Percentiles rank a stretch among this genome's conserved stretches.
phyloP scores from a whole-genome alignment of 139 green algal species.

The Chlamydomonas urium region DNA sequence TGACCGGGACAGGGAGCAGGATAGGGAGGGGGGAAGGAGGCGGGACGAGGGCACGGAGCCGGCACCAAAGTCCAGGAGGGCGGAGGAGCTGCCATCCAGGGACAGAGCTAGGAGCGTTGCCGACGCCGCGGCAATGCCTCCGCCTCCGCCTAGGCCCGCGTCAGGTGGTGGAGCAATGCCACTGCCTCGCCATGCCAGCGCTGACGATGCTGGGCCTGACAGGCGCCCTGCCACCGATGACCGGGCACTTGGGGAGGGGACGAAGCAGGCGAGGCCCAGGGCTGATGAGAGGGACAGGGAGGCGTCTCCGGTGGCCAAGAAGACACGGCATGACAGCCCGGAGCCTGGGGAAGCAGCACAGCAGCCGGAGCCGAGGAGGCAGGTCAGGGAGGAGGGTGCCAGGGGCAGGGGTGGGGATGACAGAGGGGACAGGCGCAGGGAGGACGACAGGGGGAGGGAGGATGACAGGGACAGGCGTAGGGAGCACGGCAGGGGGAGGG shows the following conservation, averaged over 20 bases:
- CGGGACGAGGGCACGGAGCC: not conserved
- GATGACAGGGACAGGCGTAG: not conserved
- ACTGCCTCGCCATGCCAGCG: not conserved
- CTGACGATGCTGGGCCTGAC: not conserved
- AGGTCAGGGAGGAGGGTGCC: no score
- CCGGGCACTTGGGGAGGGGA: not conserved
- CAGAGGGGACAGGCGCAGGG: not conserved
- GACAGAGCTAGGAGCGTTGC: not conserved
- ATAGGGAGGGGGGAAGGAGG: not conserved
- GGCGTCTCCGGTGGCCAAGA: not conserved
- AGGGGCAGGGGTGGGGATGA: not conserved
- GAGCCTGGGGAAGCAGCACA: not conserved
- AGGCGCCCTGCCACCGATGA: not conserved
- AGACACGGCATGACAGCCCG: slow-evolving; percentile 7
- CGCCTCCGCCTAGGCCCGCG: not conserved
- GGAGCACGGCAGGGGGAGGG: not conserved
- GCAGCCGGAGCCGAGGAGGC: not conserved
- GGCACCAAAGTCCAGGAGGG: no score
- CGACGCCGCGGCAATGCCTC: not conserved
- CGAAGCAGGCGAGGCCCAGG: not conserved
- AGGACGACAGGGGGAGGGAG: not conserved
- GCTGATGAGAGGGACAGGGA: not conserved
- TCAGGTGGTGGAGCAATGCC: not conserved
- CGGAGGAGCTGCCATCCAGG: no score
- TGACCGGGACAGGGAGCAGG: not conserved